Evolutionary conservation across 1,284 basidiomycete genomes (phyloP).

Genomic region (Exsudoporus floridanus): DNA sequence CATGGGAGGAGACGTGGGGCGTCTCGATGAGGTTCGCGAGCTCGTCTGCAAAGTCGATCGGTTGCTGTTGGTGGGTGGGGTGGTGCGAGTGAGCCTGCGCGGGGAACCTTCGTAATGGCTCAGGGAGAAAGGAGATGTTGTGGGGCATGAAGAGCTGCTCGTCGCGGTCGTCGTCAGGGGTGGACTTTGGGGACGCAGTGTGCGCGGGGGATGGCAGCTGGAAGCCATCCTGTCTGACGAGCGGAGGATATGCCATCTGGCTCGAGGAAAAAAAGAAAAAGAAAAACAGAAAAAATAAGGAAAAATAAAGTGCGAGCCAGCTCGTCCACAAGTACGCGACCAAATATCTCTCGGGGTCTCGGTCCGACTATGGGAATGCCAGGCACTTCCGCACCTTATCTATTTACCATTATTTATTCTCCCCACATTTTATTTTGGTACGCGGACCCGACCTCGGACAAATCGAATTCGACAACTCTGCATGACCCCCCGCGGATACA

Average conservation of each 20-base stretch:
- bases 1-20: slow-evolving; percentile 42
- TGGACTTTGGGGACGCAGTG: slow-evolving; percentile 34
- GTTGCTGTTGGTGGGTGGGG: slow-evolving; percentile 6
- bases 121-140: slow-evolving; percentile 43
- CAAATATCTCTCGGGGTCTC: slow-evolving; percentile 34
- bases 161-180: slow-evolving; percentile 30
- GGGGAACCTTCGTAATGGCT: slow-evolving; percentile 52
- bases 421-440: slow-evolving; percentile 24
- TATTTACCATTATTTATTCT: slow-evolving; percentile 25
- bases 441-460: slow-evolving; percentile 20
- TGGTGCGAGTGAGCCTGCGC: slow-evolving; percentile 19
- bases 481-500: neutral
- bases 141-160: slow-evolving; percentile 43
- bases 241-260: slow-evolving; percentile 29
- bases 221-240: slow-evolving; percentile 60
- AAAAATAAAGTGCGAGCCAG: neutral
- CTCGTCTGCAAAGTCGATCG: slow-evolving; percentile 63
- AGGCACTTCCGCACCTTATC: slow-evolving; percentile 14
- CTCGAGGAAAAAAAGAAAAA: neutral
- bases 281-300: neutral
- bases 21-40: slow-evolving; percentile 56
- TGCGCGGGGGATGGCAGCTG: slow-evolving; percentile 52
- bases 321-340: neutral
- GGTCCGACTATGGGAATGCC: slow-evolving; percentile 35
- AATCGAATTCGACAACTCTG: slow-evolving; percentile 18